Evolutionary conservation across 148 eudicot genomes (phyloP).

Genomic region (Simmondsia chinensis): DNA sequence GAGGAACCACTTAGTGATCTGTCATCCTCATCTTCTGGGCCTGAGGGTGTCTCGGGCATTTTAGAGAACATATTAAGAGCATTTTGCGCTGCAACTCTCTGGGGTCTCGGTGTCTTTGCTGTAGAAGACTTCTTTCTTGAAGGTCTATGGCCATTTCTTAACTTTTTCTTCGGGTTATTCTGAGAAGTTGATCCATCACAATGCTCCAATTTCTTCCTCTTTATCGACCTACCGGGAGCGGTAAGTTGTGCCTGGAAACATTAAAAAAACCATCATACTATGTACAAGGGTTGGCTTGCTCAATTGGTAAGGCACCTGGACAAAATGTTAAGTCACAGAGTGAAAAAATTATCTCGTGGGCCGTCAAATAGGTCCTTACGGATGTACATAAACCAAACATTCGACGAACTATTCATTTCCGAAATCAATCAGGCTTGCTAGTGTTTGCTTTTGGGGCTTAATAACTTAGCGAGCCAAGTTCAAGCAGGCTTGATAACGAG

Average conservation of each 20-base stretch:
- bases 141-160: constrained; percentile 20
- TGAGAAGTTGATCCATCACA: constrained; percentile 40
- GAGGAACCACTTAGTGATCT: constrained; percentile 46
- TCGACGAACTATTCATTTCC: too few relatives aligned
- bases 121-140: constrained; percentile 37
- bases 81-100: constrained; percentile 66
- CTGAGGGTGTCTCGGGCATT: constrained; percentile 37
- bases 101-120: constrained; percentile 57
- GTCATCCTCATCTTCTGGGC: constrained; percentile 44
- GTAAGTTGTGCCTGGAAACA: constrained; percentile 47
- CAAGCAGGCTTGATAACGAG: too few relatives aligned
- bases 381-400: too few relatives aligned
- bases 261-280: constrained; percentile 2
- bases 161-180: constrained; percentile 31
- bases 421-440: too few relatives aligned
- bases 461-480: too few relatives aligned
- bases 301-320: too few relatives aligned
- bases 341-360: too few relatives aligned
- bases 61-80: constrained; percentile 35
- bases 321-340: too few relatives aligned
- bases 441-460: too few relatives aligned
- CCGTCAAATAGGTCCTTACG: too few relatives aligned
- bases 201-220: constrained; percentile 51
- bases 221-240: constrained; percentile 54
- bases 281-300: too few relatives aligned